A percentile compares a stretch with the other conserved stretches of the same genome.
Conservation (phyloP, 257 asterid species). For the Rubia yunnanensis region DNA sequence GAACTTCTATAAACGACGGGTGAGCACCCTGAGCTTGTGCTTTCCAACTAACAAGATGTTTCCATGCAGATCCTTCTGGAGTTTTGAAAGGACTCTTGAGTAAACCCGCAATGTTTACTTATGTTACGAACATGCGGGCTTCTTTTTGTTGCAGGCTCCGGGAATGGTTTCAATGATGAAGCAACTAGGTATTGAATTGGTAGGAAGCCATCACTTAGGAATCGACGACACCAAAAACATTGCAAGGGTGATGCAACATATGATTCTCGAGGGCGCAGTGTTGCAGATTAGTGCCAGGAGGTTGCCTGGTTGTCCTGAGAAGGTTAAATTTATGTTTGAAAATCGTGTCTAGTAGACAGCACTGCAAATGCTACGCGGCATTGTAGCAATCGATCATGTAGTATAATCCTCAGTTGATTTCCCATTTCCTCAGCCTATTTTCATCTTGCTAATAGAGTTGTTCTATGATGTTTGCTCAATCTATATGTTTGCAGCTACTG, state of each 20-base stretch:
- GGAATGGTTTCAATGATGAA: slow-evolving; percentile 96
- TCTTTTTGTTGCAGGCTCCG: slow-evolving; percentile 37
- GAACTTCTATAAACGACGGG: slow-evolving; percentile 77
- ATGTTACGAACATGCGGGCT: neutral
- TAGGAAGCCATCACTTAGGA: slow-evolving; percentile 92
- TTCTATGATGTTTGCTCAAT: too few species aligned
- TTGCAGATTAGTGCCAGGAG: slow-evolving; percentile 76
- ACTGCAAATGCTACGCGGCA: neutral
- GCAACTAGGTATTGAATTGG: slow-evolving; percentile 44
- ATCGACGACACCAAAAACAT: slow-evolving; percentile 79
- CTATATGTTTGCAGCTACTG: too few species aligned
- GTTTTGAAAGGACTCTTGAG: neutral
- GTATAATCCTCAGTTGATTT: neutral
- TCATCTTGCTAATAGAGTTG: neutral
- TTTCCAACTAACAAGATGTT: slow-evolving; percentile 1
- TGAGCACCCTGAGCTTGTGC: slow-evolving; percentile 22
- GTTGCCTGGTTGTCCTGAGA: slow-evolving; percentile 23
- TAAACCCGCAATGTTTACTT: too few species aligned
- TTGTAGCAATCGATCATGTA: neutral
- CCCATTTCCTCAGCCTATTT: neutral
- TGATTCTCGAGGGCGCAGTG: slow-evolving; percentile 82
- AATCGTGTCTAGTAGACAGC: slow-evolving; percentile 38
- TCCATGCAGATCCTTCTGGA: neutral
- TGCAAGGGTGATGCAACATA: slow-evolving; percentile 58
- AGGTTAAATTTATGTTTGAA: slow-evolving; percentile 44